Evolutionary conservation across 352 stramenopile species (phyloP), one percentile per base, ranked within the genome.

Genomic region (Globisporangium polare): DNA sequence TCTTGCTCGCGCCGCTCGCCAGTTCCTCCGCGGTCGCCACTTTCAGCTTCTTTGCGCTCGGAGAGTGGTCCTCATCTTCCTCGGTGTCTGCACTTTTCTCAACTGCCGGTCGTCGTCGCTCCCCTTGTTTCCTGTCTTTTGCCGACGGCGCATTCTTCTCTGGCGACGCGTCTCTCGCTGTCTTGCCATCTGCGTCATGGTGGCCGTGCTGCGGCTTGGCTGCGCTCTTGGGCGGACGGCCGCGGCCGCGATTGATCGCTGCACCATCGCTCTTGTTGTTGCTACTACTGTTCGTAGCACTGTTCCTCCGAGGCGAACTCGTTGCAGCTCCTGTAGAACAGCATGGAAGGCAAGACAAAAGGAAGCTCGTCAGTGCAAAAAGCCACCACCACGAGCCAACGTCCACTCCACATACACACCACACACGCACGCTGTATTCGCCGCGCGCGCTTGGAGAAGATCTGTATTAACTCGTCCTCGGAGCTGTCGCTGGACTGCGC

Each of bases 161-260:
- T 43, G 24, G 10, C n/a, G 13, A 20, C 29, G 29, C n/a, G 29
- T 24, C 29, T 29, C 29, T 43, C 42, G 26, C 13, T 42, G 41
- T 9, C 39, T 61, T 61, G 18, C 3, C 7, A 7, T 41, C 27
- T 31, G 37, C 42, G 17, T 53, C 3, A 8, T 53, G 37, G 15
- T 64, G 49, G 8, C 39, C 29, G 10, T 41, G 33, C 35, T 18
- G 71, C 58, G 74, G 51, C 61, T 77, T 82, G 37, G 69, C 71
- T n/a, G 73, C 66, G 56, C 74, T 80, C 69, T 82, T 82, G 12
- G 73, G 69, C 29, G 74, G 74, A 45, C 72, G 59, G 4, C 73
- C 73, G 39, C 76, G 72, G 51, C 72, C 63, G 37, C 74, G 74
- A 69, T 77, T 71, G 57, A 75, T 71, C 56, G 72, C 61, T 50